Evolutionary conservation across 352 stramenopile species (phyloP).

Genomic region (Phytopythium aichiense): DNA sequence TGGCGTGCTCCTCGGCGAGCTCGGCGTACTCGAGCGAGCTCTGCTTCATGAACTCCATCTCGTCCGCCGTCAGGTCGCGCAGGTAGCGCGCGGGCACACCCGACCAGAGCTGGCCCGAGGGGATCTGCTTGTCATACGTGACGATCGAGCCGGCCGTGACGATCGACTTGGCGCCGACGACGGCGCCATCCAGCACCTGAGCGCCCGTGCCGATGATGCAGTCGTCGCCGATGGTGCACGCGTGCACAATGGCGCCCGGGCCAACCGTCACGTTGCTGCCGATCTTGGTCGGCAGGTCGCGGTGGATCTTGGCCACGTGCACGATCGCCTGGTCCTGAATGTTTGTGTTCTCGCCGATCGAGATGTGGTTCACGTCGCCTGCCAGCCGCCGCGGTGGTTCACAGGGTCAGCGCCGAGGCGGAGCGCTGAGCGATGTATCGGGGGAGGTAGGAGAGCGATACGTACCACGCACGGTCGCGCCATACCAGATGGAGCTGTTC

Average conservation of each 20-base stretch:
- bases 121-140: conserved; percentile 80
- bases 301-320: conserved; percentile 92
- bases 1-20: conserved; percentile 66
- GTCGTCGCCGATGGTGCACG: conserved; percentile 90
- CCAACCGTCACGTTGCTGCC: conserved; percentile 90
- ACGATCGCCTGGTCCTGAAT: conserved; percentile 93
- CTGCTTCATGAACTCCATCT: conserved; percentile 89
- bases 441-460: not conserved
- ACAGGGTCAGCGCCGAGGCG: not conserved
- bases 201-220: conserved; percentile 91
- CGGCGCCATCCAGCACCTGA: conserved; percentile 87
- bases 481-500: conserved; percentile 92
- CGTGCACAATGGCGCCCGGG: conserved; percentile 85
- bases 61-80: conserved; percentile 79
- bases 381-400: not conserved
- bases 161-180: conserved; percentile 86
- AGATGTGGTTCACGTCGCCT: conserved; percentile 91
- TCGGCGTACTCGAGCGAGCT: conserved; percentile 84
- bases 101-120: conserved; percentile 88
- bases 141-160: conserved; percentile 90
- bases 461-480: conserved; percentile 82
- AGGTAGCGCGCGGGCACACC: conserved; percentile 78
- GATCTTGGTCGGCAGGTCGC: conserved; percentile 89
- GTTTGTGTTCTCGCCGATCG: conserved; percentile 92
- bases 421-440: not conserved